Conservation (phyloP, 208 protist genomes). For the Blastocrithidia nonstop region DNA sequence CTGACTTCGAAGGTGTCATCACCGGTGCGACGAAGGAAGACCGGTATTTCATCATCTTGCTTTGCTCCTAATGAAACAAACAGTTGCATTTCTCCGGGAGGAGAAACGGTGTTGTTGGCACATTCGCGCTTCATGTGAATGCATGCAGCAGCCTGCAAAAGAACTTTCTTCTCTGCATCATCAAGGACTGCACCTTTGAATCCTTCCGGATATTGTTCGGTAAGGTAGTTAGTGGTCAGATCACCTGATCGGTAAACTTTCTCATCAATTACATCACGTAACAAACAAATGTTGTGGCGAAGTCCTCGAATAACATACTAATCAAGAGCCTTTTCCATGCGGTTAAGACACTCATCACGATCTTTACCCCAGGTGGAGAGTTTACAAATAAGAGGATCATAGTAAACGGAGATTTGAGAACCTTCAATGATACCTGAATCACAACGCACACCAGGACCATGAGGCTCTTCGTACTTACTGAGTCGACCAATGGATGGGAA, state of each 20-base stretch:
- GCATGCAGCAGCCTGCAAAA: slow-evolving; percentile 10
- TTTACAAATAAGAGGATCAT: slow-evolving; percentile 98
- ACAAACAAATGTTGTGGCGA: slow-evolving; percentile 75
- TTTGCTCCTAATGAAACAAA: slow-evolving; percentile 53
- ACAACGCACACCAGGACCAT: slow-evolving; percentile 28
- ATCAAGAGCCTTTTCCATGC: slow-evolving; percentile 54
- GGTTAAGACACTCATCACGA: slow-evolving; percentile 48
- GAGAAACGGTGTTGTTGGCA: background rate
- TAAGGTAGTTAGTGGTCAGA: slow-evolving; percentile 77
- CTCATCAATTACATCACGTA: slow-evolving; percentile 40
- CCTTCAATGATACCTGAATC: slow-evolving; percentile 76
- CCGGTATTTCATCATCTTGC: slow-evolving; percentile 22
- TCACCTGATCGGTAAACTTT: slow-evolving; percentile 36
- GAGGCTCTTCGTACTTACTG: background rate
- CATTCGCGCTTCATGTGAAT: slow-evolving; percentile 12
- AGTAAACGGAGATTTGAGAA: slow-evolving; percentile 81
- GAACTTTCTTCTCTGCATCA: slow-evolving; percentile 8
- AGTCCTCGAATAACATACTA: slow-evolving; percentile 85
- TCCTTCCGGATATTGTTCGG: slow-evolving; percentile 16
- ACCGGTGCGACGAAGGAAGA: slow-evolving; percentile 11
- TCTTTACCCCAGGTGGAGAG: slow-evolving; percentile 83
- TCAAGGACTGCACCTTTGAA: slow-evolving; percentile 16
- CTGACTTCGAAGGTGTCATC: slow-evolving; percentile 8
- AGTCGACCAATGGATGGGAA: slow-evolving; percentile 45
- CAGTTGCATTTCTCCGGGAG: too few relatives aligned